Evolutionary conservation across 768 basidiomycete species (phyloP).

Genomic region (Holtermannia corniformis): DNA sequence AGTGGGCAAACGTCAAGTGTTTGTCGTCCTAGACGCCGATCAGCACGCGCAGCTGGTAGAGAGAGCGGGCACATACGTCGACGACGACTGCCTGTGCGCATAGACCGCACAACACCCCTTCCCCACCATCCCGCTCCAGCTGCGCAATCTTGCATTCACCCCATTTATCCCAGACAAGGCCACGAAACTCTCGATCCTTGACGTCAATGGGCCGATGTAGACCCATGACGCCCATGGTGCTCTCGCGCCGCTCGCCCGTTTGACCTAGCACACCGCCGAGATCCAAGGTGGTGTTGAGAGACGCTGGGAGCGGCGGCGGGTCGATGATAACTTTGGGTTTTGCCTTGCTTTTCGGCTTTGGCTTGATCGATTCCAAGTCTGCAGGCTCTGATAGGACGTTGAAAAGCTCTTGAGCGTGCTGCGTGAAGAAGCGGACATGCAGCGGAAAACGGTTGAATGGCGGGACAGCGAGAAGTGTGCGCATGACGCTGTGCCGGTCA

Average conservation of each 20-base stretch:
- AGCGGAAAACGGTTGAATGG: conserved; percentile 68
- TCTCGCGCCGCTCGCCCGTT: conserved; percentile 11
- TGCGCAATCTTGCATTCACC: conserved; percentile 1
- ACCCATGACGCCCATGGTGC: conserved; percentile 16
- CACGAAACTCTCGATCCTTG: conserved; percentile 25
- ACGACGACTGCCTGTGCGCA: conserved; percentile 7
- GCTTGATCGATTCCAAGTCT: neutral
- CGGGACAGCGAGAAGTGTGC: conserved; percentile 54
- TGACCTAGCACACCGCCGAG: conserved; percentile 34
- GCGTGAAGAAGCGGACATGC: conserved; percentile 64
- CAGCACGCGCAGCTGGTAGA: neutral
- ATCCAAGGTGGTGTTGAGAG: conserved; percentile 18
- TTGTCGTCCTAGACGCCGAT: conserved; percentile 5
- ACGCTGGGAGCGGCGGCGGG: conserved; percentile 8
- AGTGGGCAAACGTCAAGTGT: conserved; percentile 37
- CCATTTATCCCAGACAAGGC: conserved; percentile 26
- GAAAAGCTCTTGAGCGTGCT: conserved; percentile 55
- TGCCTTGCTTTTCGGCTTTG: neutral
- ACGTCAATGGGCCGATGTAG: conserved; percentile 34
- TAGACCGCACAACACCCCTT: conserved; percentile 17
- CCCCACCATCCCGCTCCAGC: conserved; percentile 1
- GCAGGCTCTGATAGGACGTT: conserved; percentile 18
- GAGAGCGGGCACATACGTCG: neutral
- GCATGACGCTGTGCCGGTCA: conserved; percentile 46
- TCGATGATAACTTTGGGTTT: neutral